These are phyloP conservation scores for Apophysomyces ossiformis DNA, from an alignment of 371 early-diverging fungal species.

Conservation along the genomic window DNA sequence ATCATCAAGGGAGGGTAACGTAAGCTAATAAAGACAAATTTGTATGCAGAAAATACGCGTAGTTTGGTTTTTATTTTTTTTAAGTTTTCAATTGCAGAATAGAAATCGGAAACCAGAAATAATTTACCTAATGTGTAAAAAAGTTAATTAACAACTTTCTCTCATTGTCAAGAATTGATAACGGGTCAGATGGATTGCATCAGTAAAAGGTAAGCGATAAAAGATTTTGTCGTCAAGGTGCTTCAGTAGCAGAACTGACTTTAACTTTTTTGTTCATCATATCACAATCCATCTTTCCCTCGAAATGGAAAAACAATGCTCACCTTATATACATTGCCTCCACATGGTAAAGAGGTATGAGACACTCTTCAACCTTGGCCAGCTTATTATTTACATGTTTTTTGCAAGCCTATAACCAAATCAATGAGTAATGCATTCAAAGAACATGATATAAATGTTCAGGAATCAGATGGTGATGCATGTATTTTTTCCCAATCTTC, in stretches of 20 bases:
- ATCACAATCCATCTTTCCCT: neutral
- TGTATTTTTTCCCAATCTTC: slow-evolving; percentile 5
- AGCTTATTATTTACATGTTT: neutral
- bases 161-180: neutral
- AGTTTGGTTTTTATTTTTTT: no score
- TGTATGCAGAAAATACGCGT: no score
- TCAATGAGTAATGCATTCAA: neutral
- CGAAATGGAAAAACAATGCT: neutral
- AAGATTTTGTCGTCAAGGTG: neutral
- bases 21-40: no score
- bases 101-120: neutral
- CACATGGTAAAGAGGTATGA: no score
- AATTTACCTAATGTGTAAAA: neutral
- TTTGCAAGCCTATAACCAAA: neutral
- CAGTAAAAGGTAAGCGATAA: slow-evolving; percentile 6
- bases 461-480: slow-evolving; percentile 11
- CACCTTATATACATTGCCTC: neutral
- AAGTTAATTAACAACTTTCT: neutral
- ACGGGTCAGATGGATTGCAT: neutral
- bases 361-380: no score
- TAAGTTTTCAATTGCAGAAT: no score
- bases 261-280: slow-evolving; percentile 1
- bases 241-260: slow-evolving; percentile 11
- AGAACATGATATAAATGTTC: neutral
- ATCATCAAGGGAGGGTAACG: no score